phyloP scores from a whole-genome alignment of 345 rosid genomes.

The Camelina sativa region DNA sequence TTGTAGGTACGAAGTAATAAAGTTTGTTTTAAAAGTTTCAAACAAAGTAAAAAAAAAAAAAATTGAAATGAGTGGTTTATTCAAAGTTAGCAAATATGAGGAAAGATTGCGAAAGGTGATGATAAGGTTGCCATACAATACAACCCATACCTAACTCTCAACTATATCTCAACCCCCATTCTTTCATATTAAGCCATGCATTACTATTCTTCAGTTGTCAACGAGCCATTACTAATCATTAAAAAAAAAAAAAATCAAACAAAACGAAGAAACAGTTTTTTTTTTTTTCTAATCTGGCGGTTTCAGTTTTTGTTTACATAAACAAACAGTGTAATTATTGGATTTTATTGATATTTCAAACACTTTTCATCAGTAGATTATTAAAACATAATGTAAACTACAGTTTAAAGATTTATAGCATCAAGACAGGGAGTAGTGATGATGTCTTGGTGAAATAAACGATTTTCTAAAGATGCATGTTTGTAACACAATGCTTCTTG shows the following conservation, averaged over 20 bases:
- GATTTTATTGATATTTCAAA: neutral
- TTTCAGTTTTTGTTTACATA: neutral
- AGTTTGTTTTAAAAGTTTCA: neutral
- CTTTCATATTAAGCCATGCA: constrained; percentile 11
- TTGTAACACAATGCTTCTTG: no score
- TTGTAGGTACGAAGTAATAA: neutral
- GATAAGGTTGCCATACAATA: neutral
- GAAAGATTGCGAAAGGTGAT: no score
- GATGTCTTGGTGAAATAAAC: neutral
- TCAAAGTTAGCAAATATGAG: no score
- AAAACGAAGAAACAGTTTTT: neutral
- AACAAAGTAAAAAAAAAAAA: no score
- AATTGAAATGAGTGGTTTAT: no score
- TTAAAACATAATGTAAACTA: neutral
- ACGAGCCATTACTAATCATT: neutral
- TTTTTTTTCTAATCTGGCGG: neutral
- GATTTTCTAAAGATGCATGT: neutral
- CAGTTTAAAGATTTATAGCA: neutral
- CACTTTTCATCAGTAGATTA: neutral
- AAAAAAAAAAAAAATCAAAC: no score
- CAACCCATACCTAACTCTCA: constrained; percentile 32
- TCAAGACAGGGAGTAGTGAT: neutral
- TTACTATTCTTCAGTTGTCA: neutral
- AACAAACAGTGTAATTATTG: neutral
- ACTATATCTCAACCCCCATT: constrained; percentile 28